A percentile compares a stretch with the other conserved stretches of the same genome.
Evolutionary conservation across 2,329 filamentous ascomycete genomes (phyloP).

Genomic region (Claviceps sorghi): DNA sequence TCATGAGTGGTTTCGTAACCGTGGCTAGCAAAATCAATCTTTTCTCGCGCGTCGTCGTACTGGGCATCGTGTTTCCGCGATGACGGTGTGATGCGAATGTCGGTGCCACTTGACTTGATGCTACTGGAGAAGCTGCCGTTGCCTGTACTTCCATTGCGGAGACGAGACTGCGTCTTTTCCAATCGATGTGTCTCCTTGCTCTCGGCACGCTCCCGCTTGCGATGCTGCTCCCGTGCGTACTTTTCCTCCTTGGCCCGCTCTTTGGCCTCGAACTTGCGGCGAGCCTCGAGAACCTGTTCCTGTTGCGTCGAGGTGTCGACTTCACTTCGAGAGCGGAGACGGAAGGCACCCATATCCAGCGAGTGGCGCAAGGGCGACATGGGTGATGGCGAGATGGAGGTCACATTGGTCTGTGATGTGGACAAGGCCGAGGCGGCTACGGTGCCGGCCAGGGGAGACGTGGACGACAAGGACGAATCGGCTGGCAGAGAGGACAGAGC

Average conservation of each 20-base stretch:
- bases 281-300: conserved; percentile 45
- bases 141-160: conserved; percentile 22
- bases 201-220: conserved; percentile 43
- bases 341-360: conserved; percentile 42
- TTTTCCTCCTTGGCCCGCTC: conserved; percentile 49
- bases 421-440: conserved; percentile 14
- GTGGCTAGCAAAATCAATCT: conserved; percentile 21
- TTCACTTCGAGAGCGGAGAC: conserved; percentile 45
- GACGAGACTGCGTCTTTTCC: conserved; percentile 30
- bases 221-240: conserved; percentile 42
- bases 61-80: conserved; percentile 13
- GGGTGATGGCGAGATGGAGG: conserved; percentile 20
- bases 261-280: conserved; percentile 48
- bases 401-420: conserved; percentile 12
- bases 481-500: conserved; percentile 14
- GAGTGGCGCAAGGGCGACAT: conserved; percentile 42
- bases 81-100: conserved; percentile 14
- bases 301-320: conserved; percentile 38
- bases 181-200: conserved; percentile 38
- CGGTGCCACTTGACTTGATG: conserved; percentile 17
- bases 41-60: conserved; percentile 22
- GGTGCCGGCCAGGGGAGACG: conserved; percentile 11
- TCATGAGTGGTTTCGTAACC: conserved; percentile 28
- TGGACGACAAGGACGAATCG: conserved; percentile 22
- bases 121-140: conserved; percentile 19